phyloP scores from a whole-genome alignment of 495 filamentous ascomycete species.

The Aspergillus conjunctus region DNA sequence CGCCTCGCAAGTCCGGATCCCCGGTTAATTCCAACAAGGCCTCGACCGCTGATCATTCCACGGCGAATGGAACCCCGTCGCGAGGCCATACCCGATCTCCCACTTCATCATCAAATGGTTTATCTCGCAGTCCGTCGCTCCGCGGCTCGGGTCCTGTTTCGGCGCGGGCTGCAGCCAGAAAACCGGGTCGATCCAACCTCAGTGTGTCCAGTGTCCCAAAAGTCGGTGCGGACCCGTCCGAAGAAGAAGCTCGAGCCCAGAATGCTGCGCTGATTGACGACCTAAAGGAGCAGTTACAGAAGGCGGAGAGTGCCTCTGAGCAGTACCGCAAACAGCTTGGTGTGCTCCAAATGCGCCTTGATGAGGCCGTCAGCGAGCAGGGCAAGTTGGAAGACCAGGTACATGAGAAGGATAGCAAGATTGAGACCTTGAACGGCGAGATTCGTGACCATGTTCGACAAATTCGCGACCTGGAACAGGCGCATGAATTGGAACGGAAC shows the following conservation, averaged over 20 bases:
- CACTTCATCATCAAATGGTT: conserved; percentile 41
- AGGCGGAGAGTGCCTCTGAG: conserved; percentile 76
- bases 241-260: conserved; percentile 67
- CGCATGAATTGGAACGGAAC: conserved; percentile 86
- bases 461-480: conserved; percentile 83
- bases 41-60: conserved; percentile 37
- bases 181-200: conserved; percentile 60
- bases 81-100: conserved; percentile 49
- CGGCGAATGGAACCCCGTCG: conserved; percentile 42
- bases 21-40: conserved; percentile 45
- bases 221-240: conserved; percentile 58
- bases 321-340: conserved; percentile 82
- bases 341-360: conserved; percentile 80
- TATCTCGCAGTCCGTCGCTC: conserved; percentile 45
- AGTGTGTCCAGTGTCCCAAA: conserved; percentile 59
- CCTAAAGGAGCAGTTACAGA: conserved; percentile 75
- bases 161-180: conserved; percentile 66
- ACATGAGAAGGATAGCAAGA: conserved; percentile 78
- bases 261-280: conserved; percentile 82
- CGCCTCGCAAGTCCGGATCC: conserved; percentile 48
- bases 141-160: conserved; percentile 62
- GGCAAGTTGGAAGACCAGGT: conserved; percentile 79
- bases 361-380: conserved; percentile 83
- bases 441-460: conserved; percentile 76
- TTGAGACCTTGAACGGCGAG: conserved; percentile 77